Conservation (phyloP, 73 alveolate genomes). For the Breviolum minutum region DNA sequence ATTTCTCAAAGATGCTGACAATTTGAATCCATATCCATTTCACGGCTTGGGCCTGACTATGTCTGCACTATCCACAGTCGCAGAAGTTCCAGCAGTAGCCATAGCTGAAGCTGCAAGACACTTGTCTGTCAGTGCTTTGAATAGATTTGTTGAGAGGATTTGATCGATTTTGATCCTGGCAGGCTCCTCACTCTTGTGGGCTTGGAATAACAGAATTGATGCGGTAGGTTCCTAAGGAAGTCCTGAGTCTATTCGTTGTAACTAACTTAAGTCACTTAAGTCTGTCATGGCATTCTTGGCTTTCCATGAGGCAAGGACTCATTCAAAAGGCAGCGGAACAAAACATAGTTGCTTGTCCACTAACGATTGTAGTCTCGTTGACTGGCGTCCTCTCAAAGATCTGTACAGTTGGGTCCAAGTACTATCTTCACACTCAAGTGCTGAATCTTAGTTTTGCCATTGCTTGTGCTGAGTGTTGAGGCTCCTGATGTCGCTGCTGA, state of each 20-base stretch:
- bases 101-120: constrained; percentile 18
- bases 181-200: neutral
- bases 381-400: too few relatives aligned
- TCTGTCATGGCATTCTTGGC: too few relatives aligned
- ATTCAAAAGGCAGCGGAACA: too few relatives aligned
- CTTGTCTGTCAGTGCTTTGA: neutral
- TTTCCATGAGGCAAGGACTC: too few relatives aligned
- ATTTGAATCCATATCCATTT: neutral
- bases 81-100: constrained; percentile 54
- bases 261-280: neutral
- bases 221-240: neutral
- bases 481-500: too few relatives aligned
- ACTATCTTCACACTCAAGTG: too few relatives aligned
- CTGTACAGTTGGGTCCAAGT: too few relatives aligned
- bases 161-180: neutral
- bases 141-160: neutral
- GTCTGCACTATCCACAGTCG: constrained; percentile 92
- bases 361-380: too few relatives aligned
- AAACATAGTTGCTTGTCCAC: too few relatives aligned
- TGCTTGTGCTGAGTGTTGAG: too few relatives aligned
- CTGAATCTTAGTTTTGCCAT: too few relatives aligned
- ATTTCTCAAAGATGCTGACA: neutral
- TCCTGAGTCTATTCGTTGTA: neutral
- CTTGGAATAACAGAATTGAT: neutral
- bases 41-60: constrained; percentile 23